phyloP scores from a whole-genome alignment of 208 protist species.

The Tritrichomonas musculus region DNA sequence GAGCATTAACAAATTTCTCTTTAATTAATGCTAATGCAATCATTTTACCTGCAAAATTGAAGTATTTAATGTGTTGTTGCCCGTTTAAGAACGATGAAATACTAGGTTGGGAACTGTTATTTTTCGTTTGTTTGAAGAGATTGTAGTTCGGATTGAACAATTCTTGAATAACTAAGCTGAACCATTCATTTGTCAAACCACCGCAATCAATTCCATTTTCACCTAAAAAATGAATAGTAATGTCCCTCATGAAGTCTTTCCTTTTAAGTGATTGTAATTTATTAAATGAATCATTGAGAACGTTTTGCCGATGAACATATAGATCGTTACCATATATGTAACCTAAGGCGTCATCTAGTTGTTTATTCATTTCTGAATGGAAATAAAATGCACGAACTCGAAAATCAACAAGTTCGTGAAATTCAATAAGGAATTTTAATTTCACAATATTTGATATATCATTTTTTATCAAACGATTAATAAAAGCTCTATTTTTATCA shows the following conservation, averaged over 20 bases:
- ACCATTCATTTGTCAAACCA: slow-evolving; percentile 46
- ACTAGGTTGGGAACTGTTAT: slow-evolving; percentile 83
- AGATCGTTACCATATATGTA: background rate
- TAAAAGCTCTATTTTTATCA: background rate
- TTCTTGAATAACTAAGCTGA: slow-evolving; percentile 26
- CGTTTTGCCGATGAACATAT: background rate
- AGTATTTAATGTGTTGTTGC: slow-evolving; percentile 86
- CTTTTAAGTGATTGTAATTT: background rate
- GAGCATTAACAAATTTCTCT: slow-evolving; percentile 78
- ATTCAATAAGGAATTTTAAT: background rate
- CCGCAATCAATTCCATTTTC: slow-evolving; percentile 44
- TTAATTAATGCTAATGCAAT: slow-evolving; percentile 69
- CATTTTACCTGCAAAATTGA: slow-evolving; percentile 73
- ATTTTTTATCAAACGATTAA: background rate
- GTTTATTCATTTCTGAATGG: too few relatives aligned
- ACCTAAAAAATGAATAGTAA: slow-evolving; percentile 40
- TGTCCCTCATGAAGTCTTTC: background rate
- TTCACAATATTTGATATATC: background rate
- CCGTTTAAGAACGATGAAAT: slow-evolving; percentile 82
- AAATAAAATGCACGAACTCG: background rate
- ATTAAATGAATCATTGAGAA: slow-evolving; percentile 1
- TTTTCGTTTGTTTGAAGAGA: slow-evolving; percentile 41
- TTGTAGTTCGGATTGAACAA: slow-evolving; percentile 46
- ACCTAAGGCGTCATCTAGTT: too few relatives aligned
- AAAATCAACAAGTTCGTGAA: background rate